Evolutionary conservation across 768 basidiomycete species (phyloP), one percentile per base, ranked within the genome.

Genomic region (Auricularia heimuer): DNA sequence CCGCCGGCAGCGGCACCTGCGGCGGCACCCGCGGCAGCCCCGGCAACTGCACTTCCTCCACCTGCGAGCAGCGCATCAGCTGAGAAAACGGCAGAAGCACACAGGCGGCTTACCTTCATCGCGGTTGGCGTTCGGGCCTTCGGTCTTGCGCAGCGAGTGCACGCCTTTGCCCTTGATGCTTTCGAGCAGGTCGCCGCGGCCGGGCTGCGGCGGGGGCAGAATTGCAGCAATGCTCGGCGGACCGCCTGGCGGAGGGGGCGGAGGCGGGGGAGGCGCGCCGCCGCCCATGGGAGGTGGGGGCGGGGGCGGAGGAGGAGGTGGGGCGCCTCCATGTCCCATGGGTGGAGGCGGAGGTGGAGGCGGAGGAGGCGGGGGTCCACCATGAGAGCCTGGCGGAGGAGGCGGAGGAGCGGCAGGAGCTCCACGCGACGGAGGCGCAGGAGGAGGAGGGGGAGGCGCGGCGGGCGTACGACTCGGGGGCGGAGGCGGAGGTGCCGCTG

Each of bases 121-220:
- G 54, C 33, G 54, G 29, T 58, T 45, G 21, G 34, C 33, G 36
- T 51, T 24, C 29, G 18, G 63, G 7, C n/a, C 21, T 12, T 62
- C 68, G 18, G 82, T 80, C 76, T 89, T 92, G 67, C 82, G 82
- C 62, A 96, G 79, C 2, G 82, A 79, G 69, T 86, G 82, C 0
- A 94, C 77, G 45, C 92, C 88, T 71, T 86, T 87, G 44, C 90
- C 91, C 75, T 89, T 88, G 67, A 96, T 95, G 12, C 87, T 88
- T 0, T 86, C 87, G 51, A 95, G 78, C 2, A 96, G 78, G 54
- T 86, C 86, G 35, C 71, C 74, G 29, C 91, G 83, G 4, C 84
- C 90, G 18, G 85, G 79, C 68, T 82, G 83, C 4, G 85, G 73
- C 10, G 86, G 71, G 3, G 86, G 81, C 1, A 85, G 68, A 4